Percentiles rank a stretch among this genome's conserved stretches.
These are phyloP conservation scores for Aquanectria penicillioides DNA, from an alignment of 2,329 filamentous ascomycete genomes.

Conservation along the genomic window DNA sequence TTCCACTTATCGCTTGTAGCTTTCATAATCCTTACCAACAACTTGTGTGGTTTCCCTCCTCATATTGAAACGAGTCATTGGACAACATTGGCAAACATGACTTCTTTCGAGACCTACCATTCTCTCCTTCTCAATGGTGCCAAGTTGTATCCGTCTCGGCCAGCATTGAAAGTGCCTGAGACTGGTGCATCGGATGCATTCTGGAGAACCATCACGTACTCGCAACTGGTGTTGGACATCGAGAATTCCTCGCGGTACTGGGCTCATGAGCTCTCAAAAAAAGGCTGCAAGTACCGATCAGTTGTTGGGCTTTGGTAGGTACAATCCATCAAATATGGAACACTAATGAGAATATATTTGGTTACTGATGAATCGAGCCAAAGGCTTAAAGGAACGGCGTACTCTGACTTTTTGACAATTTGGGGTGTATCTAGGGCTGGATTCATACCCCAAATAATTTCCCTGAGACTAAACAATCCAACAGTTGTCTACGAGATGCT, in stretches of 20 bases:
- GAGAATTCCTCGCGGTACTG: slow-evolving; percentile 25
- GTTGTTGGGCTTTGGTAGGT: slow-evolving; percentile 34
- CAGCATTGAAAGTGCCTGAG: slow-evolving; percentile 26
- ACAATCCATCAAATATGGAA: accelerated
- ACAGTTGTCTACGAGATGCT: slow-evolving; percentile 31
- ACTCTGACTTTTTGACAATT: slow-evolving; percentile 28
- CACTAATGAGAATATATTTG: background rate
- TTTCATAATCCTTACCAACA: too few species aligned
- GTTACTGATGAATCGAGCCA: background rate
- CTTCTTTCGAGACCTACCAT: too few species aligned
- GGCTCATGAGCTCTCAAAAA: slow-evolving; percentile 6
- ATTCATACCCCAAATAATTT: slow-evolving; percentile 33
- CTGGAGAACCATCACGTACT: slow-evolving; percentile 26
- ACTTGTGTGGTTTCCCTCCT: too few species aligned
- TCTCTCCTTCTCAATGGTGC: too few species aligned
- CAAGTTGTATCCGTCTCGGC: background rate
- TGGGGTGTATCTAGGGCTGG: slow-evolving; percentile 33
- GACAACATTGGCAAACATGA: too few species aligned
- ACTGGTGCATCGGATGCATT: background rate
- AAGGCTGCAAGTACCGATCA: slow-evolving; percentile 1
- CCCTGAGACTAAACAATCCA: slow-evolving; percentile 28
- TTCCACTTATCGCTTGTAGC: too few species aligned
- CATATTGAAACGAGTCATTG: too few species aligned
- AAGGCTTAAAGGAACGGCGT: slow-evolving; percentile 30
- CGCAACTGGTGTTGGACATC: slow-evolving; percentile 21